phyloP scores from a whole-genome alignment of 805 yeast genomes.

The Brettanomyces naardenensis region DNA sequence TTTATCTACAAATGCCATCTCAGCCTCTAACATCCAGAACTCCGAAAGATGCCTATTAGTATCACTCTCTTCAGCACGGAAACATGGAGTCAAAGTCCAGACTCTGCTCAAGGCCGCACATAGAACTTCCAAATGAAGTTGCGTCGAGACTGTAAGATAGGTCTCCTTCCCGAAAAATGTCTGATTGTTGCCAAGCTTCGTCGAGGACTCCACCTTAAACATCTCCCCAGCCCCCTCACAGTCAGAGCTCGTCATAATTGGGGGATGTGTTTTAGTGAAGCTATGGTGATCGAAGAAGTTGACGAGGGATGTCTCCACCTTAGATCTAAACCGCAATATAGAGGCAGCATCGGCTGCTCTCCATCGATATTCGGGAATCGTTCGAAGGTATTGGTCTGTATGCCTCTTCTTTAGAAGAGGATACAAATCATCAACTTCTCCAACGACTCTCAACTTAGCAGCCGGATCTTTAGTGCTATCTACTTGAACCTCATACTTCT shows the following conservation, averaged over 20 bases:
- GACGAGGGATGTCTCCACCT: conserved; percentile 44
- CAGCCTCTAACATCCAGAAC: conserved; percentile 98
- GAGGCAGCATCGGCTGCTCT: conserved; percentile 60
- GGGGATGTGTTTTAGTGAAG: conserved; percentile 76
- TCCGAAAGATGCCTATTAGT: conserved; percentile 89
- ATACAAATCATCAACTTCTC: conserved; percentile 53
- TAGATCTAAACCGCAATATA: conserved; percentile 65
- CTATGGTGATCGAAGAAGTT: conserved; percentile 45
- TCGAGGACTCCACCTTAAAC: conserved; percentile 43
- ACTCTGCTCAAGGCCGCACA: conserved; percentile 70
- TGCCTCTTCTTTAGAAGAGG: conserved; percentile 82
- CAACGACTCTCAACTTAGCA: conserved; percentile 38
- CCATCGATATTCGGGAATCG: conserved; percentile 72
- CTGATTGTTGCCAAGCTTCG: conserved; percentile 15
- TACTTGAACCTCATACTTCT: conserved; percentile 43
- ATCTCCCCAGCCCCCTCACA: conserved; percentile 98
- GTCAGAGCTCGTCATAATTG: conserved; percentile 80
- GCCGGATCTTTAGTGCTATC: conserved; percentile 21
- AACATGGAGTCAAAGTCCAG: conserved; percentile 87
- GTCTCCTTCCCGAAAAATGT: conserved; percentile 60
- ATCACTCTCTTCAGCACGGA: conserved; percentile 87
- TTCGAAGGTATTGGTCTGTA: conserved; percentile 56
- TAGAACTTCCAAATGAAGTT: conserved; percentile 78
- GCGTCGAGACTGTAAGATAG: conserved; percentile 84
- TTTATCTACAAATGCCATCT: conserved; percentile 56